These are phyloP conservation scores for Talaromyces nanjingensis DNA, from an alignment of 495 filamentous ascomycete species.

Conservation along the genomic window DNA sequence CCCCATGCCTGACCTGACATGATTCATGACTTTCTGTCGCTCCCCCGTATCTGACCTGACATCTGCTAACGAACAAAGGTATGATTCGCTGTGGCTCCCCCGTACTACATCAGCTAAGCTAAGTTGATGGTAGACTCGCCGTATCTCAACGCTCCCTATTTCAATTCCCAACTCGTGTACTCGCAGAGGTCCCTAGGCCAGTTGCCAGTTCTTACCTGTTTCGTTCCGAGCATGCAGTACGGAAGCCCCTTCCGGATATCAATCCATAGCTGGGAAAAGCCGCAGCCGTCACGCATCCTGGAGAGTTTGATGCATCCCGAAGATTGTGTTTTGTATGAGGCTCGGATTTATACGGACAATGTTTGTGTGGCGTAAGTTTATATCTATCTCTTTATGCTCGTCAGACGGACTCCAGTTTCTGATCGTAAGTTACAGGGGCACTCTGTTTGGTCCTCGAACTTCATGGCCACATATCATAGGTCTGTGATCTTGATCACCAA, in stretches of 20 bases:
- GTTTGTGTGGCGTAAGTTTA: constrained; percentile 51
- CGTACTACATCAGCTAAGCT: no score
- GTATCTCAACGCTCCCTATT: constrained; percentile 26
- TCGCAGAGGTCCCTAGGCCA: constrained; percentile 30
- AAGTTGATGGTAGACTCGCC: constrained; percentile 23
- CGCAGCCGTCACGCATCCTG: constrained; percentile 54
- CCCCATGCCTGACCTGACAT: not conserved
- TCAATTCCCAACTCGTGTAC: constrained; percentile 21
- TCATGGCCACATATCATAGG: constrained; percentile 58
- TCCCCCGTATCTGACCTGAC: not conserved
- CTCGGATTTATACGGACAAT: constrained; percentile 67
- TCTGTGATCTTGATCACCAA: constrained; percentile 16
- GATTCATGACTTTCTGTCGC: not conserved
- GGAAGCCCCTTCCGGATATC: constrained; percentile 66
- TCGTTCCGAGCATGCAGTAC: constrained; percentile 58
- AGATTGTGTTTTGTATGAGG: constrained; percentile 58
- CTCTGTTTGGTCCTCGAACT: constrained; percentile 46
- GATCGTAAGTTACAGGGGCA: constrained; percentile 31
- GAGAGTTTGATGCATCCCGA: constrained; percentile 53
- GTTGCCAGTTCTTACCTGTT: constrained; percentile 68
- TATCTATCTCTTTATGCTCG: not conserved
- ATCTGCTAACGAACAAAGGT: no score
- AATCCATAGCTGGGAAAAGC: constrained; percentile 73
- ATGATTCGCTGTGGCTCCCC: not conserved
- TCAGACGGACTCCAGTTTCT: not conserved